Conservation (phyloP, 2,329 filamentous ascomycete species). For the Orbilia ellipsospora region DNA sequence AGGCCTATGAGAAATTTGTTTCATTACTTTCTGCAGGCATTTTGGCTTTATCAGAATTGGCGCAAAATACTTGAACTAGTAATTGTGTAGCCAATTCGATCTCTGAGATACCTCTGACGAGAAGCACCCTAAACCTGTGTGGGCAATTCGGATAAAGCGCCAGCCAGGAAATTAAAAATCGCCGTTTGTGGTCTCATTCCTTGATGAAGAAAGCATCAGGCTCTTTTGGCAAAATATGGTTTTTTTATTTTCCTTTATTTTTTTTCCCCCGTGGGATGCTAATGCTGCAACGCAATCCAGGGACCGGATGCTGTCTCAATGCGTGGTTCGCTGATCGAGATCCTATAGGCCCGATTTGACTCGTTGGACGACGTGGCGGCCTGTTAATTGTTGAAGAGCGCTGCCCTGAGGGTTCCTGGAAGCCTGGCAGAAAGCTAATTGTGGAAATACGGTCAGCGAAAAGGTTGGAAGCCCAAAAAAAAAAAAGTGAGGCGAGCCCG, state of each 20-base stretch:
- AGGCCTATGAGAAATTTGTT: conserved; percentile 43
- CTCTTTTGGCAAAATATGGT: neutral
- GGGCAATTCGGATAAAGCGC: conserved; percentile 50
- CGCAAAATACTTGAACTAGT: conserved; percentile 24
- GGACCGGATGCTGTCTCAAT: conserved; percentile 53
- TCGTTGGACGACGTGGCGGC: conserved; percentile 52
- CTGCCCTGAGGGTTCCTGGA: conserved; percentile 39
- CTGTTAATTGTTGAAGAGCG: conserved; percentile 49
- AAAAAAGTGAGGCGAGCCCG: conserved; percentile 53
- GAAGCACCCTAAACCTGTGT: conserved; percentile 34
- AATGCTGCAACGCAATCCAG: conserved; percentile 46
- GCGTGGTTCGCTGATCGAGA: conserved; percentile 52
- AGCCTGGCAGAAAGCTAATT: conserved; percentile 50
- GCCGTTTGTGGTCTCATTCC: conserved; percentile 33
- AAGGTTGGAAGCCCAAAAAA: conserved; percentile 11
- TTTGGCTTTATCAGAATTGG: conserved; percentile 46
- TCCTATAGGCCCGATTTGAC: conserved; percentile 51
- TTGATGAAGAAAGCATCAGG: conserved; percentile 36
- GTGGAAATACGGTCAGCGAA: conserved; percentile 22
- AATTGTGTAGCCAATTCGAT: conserved; percentile 36
- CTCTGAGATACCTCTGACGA: conserved; percentile 8
- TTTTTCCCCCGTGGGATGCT: conserved; percentile 11
- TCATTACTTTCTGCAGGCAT: conserved; percentile 22
- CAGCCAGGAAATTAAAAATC: conserved; percentile 32
- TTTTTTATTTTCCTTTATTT: too few species aligned